Percentiles rank a stretch among this genome's conserved stretches.
These are phyloP conservation scores for Zygoascus hellenicus DNA, from an alignment of 1,139 yeast genomes.

Conservation along the genomic window DNA sequence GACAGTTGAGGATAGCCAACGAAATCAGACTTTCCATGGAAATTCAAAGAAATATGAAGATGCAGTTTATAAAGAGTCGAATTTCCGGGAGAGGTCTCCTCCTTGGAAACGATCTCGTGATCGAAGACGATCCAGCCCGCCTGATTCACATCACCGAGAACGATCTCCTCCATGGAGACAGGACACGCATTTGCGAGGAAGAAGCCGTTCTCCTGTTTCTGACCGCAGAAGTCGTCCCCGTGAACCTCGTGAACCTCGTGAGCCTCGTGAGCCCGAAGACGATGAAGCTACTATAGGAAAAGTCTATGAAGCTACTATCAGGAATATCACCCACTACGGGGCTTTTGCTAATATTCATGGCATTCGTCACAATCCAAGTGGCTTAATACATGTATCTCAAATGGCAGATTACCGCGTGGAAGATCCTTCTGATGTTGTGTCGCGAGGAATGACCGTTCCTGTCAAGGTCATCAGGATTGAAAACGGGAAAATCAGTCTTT, in stretches of 20 bases:
- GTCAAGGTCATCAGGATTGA: conserved; percentile 54
- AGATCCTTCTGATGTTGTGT: conserved; percentile 55
- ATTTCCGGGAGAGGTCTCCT: neutral
- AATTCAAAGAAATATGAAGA: neutral
- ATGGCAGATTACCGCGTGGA: conserved; percentile 47
- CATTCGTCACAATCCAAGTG: conserved; percentile 26
- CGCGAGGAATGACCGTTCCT: conserved; percentile 54
- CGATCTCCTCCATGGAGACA: conserved; percentile 11
- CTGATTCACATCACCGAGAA: conserved; percentile 10
- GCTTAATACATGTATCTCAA: conserved; percentile 70
- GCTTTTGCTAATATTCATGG: conserved; percentile 59
- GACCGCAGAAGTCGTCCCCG: conserved; percentile 5
- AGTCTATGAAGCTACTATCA: conserved; percentile 57
- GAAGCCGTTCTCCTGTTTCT: conserved; percentile 8
- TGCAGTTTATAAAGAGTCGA: neutral
- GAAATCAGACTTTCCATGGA: no score
- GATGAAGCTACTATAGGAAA: conserved; percentile 37
- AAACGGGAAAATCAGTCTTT: conserved; percentile 46
- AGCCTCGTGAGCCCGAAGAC: neutral
- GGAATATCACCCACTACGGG: conserved; percentile 62
- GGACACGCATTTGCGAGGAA: conserved; percentile 2
- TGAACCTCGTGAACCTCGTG: neutral
- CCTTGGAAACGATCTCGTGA: conserved; percentile 7
- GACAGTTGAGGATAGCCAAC: no score
- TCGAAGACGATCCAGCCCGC: conserved; percentile 4